Base-by-base conservation (phyloP, 768 basidiomycete species). In the Termitomyces sp. region DNA sequence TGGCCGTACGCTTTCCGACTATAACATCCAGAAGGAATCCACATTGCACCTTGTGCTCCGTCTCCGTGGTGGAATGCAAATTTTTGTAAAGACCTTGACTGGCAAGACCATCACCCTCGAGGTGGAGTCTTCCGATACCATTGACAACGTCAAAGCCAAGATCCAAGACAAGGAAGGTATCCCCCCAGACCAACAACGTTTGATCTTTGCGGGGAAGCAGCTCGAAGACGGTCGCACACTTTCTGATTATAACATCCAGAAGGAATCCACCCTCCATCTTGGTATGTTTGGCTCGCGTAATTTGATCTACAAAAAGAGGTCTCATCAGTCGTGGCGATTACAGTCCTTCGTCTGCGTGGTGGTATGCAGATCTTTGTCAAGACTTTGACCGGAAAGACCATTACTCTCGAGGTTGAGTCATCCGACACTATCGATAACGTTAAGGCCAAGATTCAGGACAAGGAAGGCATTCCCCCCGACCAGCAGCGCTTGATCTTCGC, bases 371-470 rank as follows among this genome's bases (percentile, higher is more conserved):
- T 76, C 56, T 79, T 78, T 57, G 73, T 79, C 56, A 79, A 79
- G 70, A 75, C 77, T 17, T 64, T 80, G 28, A 80, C 78, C 2
- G 80, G 81, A 34, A 81, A 82, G 79, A 89, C 88, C 46, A 87
- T 63, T 24, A 63, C 62, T 6, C 56, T 63, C 14, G 62, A 63
- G 54, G 62, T 63, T 11, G 62, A 63, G 53, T 63, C 62, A 1
- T 63, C 62, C 10, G 62, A 63, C 45, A 63, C 62, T 1, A 63
- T 63, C 9, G 62, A 63, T 19, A 63, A 63, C 22, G 62, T 63
- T 22, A 63, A 64, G 55, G 57, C 61, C 24, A 64, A 64, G 57
- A 64, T 63, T 15, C 62, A 63, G 38, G 62, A 63, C 28, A 63
- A 63, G 57, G 62, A 63, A 28, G 62, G 62, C 6, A 63, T 63